Conservation (phyloP, 2,329 filamentous ascomycete genomes). For the Diaporthe ampelina region DNA sequence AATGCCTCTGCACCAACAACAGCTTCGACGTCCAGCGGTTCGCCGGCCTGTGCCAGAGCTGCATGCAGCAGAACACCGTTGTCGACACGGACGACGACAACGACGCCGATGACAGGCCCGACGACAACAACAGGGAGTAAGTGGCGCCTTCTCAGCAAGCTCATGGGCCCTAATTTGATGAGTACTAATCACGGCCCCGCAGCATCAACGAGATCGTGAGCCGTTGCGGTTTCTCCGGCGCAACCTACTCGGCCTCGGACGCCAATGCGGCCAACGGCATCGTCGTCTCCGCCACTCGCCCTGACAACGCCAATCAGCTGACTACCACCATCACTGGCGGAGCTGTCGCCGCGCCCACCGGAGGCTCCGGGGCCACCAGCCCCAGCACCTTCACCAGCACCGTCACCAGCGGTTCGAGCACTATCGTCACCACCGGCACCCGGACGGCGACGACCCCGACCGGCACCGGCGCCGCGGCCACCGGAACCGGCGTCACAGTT, state of each 20-base stretch:
- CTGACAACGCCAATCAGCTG: slow-evolving; percentile 52
- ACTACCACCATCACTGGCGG: slow-evolving; percentile 52
- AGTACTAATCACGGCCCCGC: not conserved
- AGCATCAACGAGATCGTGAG: slow-evolving; percentile 52
- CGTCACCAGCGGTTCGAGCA: slow-evolving; percentile 17
- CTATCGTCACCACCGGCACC: slow-evolving; percentile 1
- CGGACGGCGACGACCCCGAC: not conserved
- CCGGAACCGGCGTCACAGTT: not conserved
- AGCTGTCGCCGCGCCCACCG: not conserved
- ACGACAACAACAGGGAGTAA: slow-evolving; percentile 31
- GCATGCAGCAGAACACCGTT: slow-evolving; percentile 52
- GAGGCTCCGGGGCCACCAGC: not conserved
- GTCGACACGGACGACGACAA: slow-evolving; percentile 30
- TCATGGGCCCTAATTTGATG: not conserved
- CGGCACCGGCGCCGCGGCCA: not conserved
- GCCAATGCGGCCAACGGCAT: slow-evolving; percentile 47
- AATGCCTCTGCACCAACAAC: slow-evolving; percentile 58
- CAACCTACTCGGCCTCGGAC: slow-evolving; percentile 47
- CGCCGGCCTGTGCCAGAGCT: slow-evolving; percentile 54
- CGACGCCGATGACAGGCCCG: slow-evolving; percentile 37
- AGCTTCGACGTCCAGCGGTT: slow-evolving; percentile 55
- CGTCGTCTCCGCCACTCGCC: slow-evolving; percentile 50
- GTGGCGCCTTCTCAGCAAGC: not conserved
- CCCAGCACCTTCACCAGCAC: slow-evolving; percentile 20
- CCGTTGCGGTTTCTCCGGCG: slow-evolving; percentile 53